Evolutionary conservation across 2,329 filamentous ascomycete species (phyloP), one percentile per base, ranked within the genome.

Genomic region (Cryphonectria naterciae): DNA sequence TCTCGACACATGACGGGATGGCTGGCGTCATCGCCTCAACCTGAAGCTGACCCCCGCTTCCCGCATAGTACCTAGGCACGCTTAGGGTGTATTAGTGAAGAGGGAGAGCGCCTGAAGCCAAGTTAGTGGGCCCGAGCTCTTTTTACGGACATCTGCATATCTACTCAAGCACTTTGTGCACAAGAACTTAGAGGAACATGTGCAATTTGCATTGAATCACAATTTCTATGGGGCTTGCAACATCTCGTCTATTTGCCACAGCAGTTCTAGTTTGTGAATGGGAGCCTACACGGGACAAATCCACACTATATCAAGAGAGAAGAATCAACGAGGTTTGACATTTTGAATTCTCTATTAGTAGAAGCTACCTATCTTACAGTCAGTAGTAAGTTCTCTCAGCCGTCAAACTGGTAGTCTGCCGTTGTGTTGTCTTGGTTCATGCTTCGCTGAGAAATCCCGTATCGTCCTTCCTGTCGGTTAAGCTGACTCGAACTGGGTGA

Each of bases 341-440:
- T 49, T 22, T 49, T 11, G 2, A 11, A 39, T 22, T 46, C 19
- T 46, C 54, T 65, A 69, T 73, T 69, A 72, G 64, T 69, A 66
- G 43, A 64, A 72, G 49, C 70, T 72, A 67, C 68, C 68, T 72
- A 73, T 72, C 65, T 68, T 70, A 73, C 70, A 70, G 72, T 73
- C 72, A 73, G 72, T 73, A 73, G 72, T 73, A 73, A 65, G 19
- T 25, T 56, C 43, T 41, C 61, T 35, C 58, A 28, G 58, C 67
- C 71, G 60, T 39, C 43, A 15, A 56, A 35, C 28, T 58, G 68
- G 70, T 63, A 67, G 58, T 71, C 67, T 71, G 61, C 64, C 37
- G 41, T 65, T 43, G n/a, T 43, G 19, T 49, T 62, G n/a, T 60
- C 43, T 56, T 65, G 52, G 28, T 58, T 11, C n/a, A 56, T 54